These are phyloP conservation scores for Euphorbia pulcherrima DNA, from an alignment of 345 rosid genomes.

Conservation along the genomic window DNA sequence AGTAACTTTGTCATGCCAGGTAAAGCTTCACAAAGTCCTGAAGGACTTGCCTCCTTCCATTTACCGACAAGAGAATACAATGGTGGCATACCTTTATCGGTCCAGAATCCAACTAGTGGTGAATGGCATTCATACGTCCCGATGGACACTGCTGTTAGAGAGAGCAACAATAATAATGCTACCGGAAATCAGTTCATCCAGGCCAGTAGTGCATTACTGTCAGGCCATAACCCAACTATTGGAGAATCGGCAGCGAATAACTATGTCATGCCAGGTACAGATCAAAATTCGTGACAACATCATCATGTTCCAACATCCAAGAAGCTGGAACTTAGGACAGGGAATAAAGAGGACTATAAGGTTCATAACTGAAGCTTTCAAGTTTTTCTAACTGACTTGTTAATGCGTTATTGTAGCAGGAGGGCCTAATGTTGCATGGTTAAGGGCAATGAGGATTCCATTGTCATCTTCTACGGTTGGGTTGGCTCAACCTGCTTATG, in stretches of 20 bases:
- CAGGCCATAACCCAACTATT: neutral
- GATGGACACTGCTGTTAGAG: neutral
- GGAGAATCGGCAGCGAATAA: conserved; percentile 13
- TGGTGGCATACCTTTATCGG: neutral
- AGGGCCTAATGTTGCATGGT: conserved; percentile 14
- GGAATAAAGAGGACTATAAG: neutral
- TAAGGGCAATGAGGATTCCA: neutral
- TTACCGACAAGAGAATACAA: conserved; percentile 8
- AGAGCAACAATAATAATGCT: neutral
- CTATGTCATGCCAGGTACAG: neutral
- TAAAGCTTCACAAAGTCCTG: no score
- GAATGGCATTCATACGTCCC: conserved; percentile 5
- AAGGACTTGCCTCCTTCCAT: no score
- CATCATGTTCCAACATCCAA: conserved; percentile 4
- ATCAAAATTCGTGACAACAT: conserved; percentile 8
- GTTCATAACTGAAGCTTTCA: conserved; percentile 12
- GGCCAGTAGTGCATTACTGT: neutral
- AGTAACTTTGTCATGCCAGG: conserved; percentile 3
- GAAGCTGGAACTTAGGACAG: conserved; percentile 7
- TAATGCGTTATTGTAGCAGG: conserved; percentile 11
- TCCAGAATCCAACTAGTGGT: neutral
- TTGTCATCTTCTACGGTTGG: conserved; percentile 17
- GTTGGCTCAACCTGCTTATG: conserved; percentile 19
- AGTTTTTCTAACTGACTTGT: conserved; percentile 10
- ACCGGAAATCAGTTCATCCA: neutral